These are phyloP conservation scores for Kodamaea kakaduensis DNA, from an alignment of 805 yeast genomes.

Conservation along the genomic window DNA sequence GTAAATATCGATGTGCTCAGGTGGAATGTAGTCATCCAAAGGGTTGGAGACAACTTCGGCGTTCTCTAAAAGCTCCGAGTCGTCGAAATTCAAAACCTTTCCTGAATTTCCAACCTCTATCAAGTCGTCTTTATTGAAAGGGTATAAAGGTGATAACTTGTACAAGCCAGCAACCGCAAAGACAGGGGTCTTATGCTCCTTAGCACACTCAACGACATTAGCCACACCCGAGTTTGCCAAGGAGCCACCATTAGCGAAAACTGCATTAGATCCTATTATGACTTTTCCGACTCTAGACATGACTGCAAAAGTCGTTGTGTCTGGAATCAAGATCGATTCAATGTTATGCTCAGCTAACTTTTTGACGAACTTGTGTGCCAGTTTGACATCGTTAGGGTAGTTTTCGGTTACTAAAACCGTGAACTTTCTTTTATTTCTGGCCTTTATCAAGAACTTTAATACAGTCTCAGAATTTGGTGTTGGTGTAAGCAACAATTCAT, in stretches of 20 bases:
- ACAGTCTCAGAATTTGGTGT: constrained; percentile 92
- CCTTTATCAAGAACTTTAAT: constrained; percentile 77
- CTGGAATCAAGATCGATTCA: constrained; percentile 89
- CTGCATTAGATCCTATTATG: constrained; percentile 85
- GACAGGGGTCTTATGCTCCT: constrained; percentile 93
- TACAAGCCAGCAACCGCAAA: constrained; percentile 92
- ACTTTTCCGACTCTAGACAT: constrained; percentile 98
- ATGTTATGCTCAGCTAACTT: constrained; percentile 79
- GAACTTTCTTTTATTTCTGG: constrained; percentile 84
- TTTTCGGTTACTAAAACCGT: constrained; percentile 89
- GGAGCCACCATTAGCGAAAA: constrained; percentile 95
- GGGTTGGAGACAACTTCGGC: constrained; percentile 81
- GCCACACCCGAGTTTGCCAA: constrained; percentile 87
- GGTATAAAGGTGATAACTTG: constrained; percentile 89
- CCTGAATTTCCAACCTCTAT: constrained; percentile 93
- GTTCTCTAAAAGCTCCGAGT: constrained; percentile 62
- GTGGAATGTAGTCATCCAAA: constrained; percentile 83
- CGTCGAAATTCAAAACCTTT: constrained; percentile 75
- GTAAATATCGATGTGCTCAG: constrained; percentile 90
- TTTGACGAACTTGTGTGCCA: constrained; percentile 76
- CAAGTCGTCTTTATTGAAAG: constrained; percentile 76
- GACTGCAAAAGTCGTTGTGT: constrained; percentile 86
- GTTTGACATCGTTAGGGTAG: constrained; percentile 80
- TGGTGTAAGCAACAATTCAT: constrained; percentile 82
- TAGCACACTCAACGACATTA: constrained; percentile 92